Percentiles rank a stretch among this genome's conserved stretches.
These are phyloP conservation scores for Selaginella moellendorffii DNA, from an alignment of 75 land plant species.

Conservation along the genomic window DNA sequence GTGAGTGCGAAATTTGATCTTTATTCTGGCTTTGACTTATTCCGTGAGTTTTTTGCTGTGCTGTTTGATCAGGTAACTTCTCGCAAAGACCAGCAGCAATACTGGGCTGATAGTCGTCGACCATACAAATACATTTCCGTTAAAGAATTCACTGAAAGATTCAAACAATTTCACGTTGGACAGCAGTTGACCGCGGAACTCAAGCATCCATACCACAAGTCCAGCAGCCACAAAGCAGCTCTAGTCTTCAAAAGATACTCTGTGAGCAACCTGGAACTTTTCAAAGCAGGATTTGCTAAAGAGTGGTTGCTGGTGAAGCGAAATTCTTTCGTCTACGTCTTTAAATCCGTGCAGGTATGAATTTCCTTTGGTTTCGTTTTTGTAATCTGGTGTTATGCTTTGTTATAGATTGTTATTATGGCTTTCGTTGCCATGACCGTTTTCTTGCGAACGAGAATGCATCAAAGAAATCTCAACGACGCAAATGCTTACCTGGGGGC, in stretches of 20 bases:
- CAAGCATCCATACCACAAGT: slow-evolving; percentile 31
- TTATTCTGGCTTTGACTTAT: not conserved
- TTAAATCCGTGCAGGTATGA: slow-evolving; percentile 25
- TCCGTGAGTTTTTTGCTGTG: too few relatives aligned
- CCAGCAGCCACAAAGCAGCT: slow-evolving; percentile 15
- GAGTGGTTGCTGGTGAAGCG: slow-evolving; percentile 26
- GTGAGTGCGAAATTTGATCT: slow-evolving; percentile 9
- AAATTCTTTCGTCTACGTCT: slow-evolving; percentile 26
- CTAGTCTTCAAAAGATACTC: slow-evolving; percentile 7
- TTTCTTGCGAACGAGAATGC: slow-evolving; percentile 49
- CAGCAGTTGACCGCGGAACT: slow-evolving; percentile 26
- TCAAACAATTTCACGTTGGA: slow-evolving; percentile 32
- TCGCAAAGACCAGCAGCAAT: slow-evolving; percentile 65
- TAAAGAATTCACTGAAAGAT: slow-evolving; percentile 33
- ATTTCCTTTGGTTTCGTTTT: not conserved
- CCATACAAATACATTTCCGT: slow-evolving; percentile 44
- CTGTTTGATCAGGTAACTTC: slow-evolving; percentile 85
- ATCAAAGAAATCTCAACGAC: slow-evolving; percentile 24
- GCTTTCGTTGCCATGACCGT: slow-evolving; percentile 43
- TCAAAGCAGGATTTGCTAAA: slow-evolving; percentile 22
- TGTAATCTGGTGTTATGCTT: not conserved
- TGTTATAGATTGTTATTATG: slow-evolving; percentile 48
- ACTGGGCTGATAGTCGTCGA: slow-evolving; percentile 31
- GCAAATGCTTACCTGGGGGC: slow-evolving; percentile 36
- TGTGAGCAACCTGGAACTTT: slow-evolving; percentile 18